Evolutionary conservation across 2,329 filamentous ascomycete genomes (phyloP).

Genomic region (Sclerotiophoma versabilis): DNA sequence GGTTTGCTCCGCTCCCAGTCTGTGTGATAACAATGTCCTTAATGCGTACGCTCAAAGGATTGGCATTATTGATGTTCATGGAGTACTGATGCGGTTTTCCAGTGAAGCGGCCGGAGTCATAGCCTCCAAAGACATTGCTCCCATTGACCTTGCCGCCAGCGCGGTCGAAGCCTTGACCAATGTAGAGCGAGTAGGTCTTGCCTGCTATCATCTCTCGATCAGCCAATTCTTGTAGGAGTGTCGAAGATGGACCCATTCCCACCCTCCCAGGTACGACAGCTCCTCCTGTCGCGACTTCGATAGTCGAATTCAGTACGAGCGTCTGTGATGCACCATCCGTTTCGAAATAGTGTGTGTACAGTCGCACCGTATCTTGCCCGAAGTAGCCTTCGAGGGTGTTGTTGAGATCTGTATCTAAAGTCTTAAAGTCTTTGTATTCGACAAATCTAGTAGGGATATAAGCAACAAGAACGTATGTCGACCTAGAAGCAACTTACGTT

Average conservation of each 20-base stretch:
- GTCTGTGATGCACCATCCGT: slow-evolving; percentile 49
- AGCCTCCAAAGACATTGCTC: slow-evolving; percentile 54
- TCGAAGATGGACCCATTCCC: slow-evolving; percentile 52
- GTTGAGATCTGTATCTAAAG: slow-evolving; percentile 36
- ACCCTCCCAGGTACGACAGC: slow-evolving; percentile 44
- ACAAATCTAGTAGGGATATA: slow-evolving; percentile 31
- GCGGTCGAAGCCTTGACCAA: slow-evolving; percentile 52
- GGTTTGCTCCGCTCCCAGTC: slow-evolving; percentile 35
- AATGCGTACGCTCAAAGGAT: slow-evolving; percentile 50
- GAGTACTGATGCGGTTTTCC: slow-evolving; percentile 43
- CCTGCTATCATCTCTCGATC: slow-evolving; percentile 47
- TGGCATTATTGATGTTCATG: slow-evolving; percentile 40
- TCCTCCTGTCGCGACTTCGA: slow-evolving; percentile 46
- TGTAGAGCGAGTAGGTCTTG: slow-evolving; percentile 53
- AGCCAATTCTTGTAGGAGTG: slow-evolving; percentile 49
- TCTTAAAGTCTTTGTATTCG: slow-evolving; percentile 30
- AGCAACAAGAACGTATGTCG: slow-evolving; percentile 10
- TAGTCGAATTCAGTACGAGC: slow-evolving; percentile 42
- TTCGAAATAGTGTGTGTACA: slow-evolving; percentile 53
- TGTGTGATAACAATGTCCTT: slow-evolving; percentile 50
- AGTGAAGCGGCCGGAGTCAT: slow-evolving; percentile 53
- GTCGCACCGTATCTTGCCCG: slow-evolving; percentile 45
- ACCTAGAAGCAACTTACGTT: slow-evolving; percentile 31
- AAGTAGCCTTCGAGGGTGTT: slow-evolving; percentile 35
- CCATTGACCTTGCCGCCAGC: slow-evolving; percentile 53